phyloP scores from a whole-genome alignment of 306 rosid species.

The Senna tora region DNA sequence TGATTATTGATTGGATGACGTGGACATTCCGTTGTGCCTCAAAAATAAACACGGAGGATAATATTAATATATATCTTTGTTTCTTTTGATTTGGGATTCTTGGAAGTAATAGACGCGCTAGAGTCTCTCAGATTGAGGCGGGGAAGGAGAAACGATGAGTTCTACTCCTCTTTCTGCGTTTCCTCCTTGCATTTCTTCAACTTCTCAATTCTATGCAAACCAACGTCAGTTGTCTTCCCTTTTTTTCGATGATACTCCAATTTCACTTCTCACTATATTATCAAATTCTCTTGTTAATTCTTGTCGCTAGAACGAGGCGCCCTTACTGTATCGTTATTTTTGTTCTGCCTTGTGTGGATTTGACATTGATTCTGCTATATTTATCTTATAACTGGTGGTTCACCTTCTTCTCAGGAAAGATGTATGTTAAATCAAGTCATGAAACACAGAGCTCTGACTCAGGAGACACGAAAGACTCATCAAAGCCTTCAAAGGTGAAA shows the following conservation, averaged over 20 bases:
- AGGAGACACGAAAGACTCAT: neutral
- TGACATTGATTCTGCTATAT: neutral
- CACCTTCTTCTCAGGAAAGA: conserved; percentile 20
- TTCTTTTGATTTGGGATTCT: no score
- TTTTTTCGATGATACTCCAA: neutral
- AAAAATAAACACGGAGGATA: no score
- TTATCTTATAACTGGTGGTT: neutral
- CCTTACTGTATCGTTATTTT: no score
- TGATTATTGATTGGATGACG: no score
- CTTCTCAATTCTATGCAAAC: neutral
- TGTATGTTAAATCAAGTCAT: conserved; percentile 23
- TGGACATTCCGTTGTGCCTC: no score
- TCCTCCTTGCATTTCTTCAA: conserved; percentile 5
- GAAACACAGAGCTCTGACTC: neutral
- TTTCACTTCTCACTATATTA: neutral
- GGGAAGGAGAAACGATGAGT: neutral
- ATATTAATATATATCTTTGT: no score
- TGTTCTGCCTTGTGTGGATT: neutral
- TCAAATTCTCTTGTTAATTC: neutral
- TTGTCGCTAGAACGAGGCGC: neutral
- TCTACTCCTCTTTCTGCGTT: neutral
- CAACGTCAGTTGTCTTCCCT: conserved; percentile 14
- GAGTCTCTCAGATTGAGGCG: neutral
- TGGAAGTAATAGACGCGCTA: no score
- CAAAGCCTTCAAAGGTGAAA: conserved; percentile 23